These are phyloP conservation scores for Phytophthora uliginosa DNA, from an alignment of 352 stramenopile genomes.

Conservation along the genomic window DNA sequence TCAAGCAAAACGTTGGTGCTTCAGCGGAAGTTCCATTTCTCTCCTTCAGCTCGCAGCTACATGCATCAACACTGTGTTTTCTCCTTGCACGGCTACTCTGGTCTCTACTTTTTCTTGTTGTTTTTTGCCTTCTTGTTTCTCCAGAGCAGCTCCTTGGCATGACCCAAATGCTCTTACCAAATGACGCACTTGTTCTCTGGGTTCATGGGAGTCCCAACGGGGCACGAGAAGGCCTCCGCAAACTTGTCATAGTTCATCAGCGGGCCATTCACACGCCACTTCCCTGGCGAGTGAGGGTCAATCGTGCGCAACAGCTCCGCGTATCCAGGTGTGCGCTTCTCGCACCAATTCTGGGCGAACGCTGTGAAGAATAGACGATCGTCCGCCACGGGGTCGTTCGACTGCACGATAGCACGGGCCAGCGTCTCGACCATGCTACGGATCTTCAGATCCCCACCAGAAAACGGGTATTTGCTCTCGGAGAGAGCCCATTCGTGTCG, in stretches of 20 bases:
- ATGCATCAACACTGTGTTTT: not conserved
- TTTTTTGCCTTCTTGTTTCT: not conserved
- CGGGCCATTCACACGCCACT: conserved; percentile 75
- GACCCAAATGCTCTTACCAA: conserved; percentile 52
- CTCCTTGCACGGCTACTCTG: not conserved
- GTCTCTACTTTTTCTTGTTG: not conserved
- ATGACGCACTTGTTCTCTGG: conserved; percentile 72
- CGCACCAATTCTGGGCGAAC: conserved; percentile 77
- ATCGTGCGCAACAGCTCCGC: conserved; percentile 59
- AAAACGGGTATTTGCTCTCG: conserved; percentile 37
- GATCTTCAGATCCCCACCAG: conserved; percentile 26
- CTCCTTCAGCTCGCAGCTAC: not conserved
- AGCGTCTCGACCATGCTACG: conserved; percentile 35
- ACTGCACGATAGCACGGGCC: conserved; percentile 39
- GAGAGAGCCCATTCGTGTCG: conserved; percentile 16
- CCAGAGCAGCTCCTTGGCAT: not conserved
- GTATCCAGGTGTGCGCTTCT: conserved; percentile 57
- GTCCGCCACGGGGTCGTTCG: conserved; percentile 37
- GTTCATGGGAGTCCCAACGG: conserved; percentile 72
- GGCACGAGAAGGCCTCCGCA: conserved; percentile 71
- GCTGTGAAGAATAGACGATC: conserved; percentile 76
- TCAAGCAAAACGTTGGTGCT: too few relatives aligned
- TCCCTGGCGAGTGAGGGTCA: conserved; percentile 68
- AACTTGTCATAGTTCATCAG: conserved; percentile 79
- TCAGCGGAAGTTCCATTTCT: too few relatives aligned